These are phyloP conservation scores for Lasiodiplodia sp. DNA, from an alignment of 2,329 filamentous ascomycete genomes.

Conservation along the genomic window DNA sequence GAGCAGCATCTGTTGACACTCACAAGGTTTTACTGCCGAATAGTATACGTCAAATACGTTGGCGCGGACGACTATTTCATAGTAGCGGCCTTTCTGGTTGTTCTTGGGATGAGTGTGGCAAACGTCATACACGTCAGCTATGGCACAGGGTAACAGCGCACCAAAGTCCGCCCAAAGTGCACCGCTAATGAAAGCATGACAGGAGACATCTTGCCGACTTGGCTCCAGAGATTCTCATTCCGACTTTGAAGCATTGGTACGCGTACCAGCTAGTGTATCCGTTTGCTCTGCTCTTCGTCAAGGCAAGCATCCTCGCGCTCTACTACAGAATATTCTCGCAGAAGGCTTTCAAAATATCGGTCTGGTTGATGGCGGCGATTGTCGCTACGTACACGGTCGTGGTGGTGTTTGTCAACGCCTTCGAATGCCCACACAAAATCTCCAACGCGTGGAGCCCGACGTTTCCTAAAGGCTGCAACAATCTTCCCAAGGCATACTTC, in stretches of 20 bases:
- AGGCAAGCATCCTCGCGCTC: conserved; percentile 37
- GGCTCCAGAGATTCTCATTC: conserved; percentile 32
- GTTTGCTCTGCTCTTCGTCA: conserved; percentile 36
- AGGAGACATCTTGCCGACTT: conserved; percentile 33
- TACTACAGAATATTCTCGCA: conserved; percentile 37
- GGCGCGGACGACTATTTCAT: conserved; percentile 37
- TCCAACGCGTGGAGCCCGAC: conserved; percentile 34
- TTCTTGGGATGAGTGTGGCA: conserved; percentile 29
- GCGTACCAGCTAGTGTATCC: conserved; percentile 39
- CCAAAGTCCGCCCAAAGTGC: neutral
- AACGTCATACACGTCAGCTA: conserved; percentile 32
- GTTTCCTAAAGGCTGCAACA: conserved; percentile 37
- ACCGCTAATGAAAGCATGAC: neutral
- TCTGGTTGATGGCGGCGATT: conserved; percentile 29
- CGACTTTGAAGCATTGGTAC: conserved; percentile 38
- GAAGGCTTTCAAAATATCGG: conserved; percentile 31
- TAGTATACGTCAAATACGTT: conserved; percentile 30
- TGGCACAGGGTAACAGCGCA: conserved; percentile 32
- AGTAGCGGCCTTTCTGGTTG: conserved; percentile 30
- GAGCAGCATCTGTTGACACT: neutral
- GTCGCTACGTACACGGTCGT: conserved; percentile 32
- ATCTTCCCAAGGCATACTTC: conserved; percentile 35
- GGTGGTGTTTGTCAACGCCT: conserved; percentile 36
- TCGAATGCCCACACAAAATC: conserved; percentile 34
- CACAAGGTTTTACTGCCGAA: conserved; percentile 32